Evolutionary conservation across 306 rosid species (phyloP), one percentile per base, ranked within the genome.

Genomic region (Lupinus albus): DNA sequence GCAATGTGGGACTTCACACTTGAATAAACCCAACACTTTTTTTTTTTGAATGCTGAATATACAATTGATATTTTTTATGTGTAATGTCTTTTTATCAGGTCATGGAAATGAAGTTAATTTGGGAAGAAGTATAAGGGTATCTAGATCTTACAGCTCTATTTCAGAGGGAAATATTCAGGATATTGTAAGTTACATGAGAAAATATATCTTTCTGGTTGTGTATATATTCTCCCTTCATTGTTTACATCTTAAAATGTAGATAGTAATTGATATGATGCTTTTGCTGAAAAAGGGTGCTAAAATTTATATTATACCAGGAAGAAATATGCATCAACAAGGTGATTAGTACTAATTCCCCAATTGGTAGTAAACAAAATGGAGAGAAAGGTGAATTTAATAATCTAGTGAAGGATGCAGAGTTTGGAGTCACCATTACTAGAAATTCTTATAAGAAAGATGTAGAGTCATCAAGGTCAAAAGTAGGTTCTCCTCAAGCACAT

Each of bases 331-430:
- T 64, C 51, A 84, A 47, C 16, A 86, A 70, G 70, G 71, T 53
- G 61, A 46, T 75, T 28, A 44, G 45, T 68, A 79, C 72, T 41
- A 74, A 61, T 74, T 84, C 85, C 61, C 44, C 70, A 17, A 14
- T 33, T 18, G 58, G 76, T 64, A 55, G 57, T 73, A 79, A 52
- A 54, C 71, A 67, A 15, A 70, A 38, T 21, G 87, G 39, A 64
- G 89, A 75, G 11, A 83, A 78, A 80, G 92, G 81, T 20, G 89
- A 81, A 68, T 67, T 78, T 49, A 62, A 83, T 75, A 88, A 82
- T 73, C 68, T 71, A 64, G 78, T 72, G 61, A 81, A 84, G 51
- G 85, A 83, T 64, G 55, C 82, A 62, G 86, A 84, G 48, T 80
- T 78, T 17, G 64, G 76, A 61, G 73, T 53, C 44, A 74, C 68